Conservation (phyloP, 805 yeast genomes). For the Sugiyamaella qingdaonensis region DNA sequence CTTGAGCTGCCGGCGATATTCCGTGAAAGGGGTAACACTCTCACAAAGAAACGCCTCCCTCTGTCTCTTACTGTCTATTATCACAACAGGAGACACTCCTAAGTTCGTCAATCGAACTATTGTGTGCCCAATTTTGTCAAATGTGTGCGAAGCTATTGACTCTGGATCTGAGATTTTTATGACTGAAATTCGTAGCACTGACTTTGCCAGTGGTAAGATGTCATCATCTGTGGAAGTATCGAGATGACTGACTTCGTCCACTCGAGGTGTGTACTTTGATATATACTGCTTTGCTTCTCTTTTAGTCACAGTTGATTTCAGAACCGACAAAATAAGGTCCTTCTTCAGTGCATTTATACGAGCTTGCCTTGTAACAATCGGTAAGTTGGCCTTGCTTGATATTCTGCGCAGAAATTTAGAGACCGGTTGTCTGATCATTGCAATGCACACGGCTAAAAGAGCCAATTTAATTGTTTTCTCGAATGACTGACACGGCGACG, state of each 20-base stretch:
- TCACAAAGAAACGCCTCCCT: constrained; percentile 24
- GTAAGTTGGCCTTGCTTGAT: background rate
- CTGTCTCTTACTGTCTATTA: constrained; percentile 46
- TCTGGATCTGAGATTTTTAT: constrained; percentile 44
- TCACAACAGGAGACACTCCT: constrained; percentile 72
- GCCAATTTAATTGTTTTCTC: background rate
- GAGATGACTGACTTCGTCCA: background rate
- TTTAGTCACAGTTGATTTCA: constrained; percentile 88
- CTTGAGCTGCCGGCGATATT: constrained; percentile 26
- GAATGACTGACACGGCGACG: background rate
- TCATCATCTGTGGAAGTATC: background rate
- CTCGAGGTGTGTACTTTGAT: constrained; percentile 57
- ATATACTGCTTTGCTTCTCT: constrained; percentile 84
- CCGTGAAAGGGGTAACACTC: constrained; percentile 21
- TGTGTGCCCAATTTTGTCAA: constrained; percentile 48
- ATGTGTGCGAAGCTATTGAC: constrained; percentile 17
- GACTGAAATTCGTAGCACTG: constrained; percentile 46
- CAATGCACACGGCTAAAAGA: background rate
- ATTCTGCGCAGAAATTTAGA: background rate
- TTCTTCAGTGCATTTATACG: constrained; percentile 3
- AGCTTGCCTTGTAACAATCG: background rate
- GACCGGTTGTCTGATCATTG: background rate
- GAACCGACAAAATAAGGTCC: constrained; percentile 67
- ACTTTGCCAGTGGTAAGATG: background rate
- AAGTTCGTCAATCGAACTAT: constrained; percentile 50